phyloP scores from a whole-genome alignment of 148 eudicot genomes.

The Chenopodium berlandieri region DNA sequence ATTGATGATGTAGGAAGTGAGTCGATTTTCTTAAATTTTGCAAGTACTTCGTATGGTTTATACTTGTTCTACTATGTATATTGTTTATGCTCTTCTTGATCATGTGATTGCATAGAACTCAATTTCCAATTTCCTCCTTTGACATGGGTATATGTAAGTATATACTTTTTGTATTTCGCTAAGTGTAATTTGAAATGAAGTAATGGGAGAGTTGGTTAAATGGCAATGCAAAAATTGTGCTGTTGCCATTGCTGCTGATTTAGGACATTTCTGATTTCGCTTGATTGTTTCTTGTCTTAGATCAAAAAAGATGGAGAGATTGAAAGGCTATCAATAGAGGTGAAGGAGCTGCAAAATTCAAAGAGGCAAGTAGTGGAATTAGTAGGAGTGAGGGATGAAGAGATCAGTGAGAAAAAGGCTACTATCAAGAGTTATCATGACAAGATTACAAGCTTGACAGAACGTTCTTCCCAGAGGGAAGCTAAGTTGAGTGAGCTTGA shows the following conservation, averaged over 20 bases:
- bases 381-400: constrained; percentile 67
- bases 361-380: constrained; percentile 81
- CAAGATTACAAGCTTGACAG: constrained; percentile 76
- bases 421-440: constrained; percentile 65
- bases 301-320: constrained; percentile 82
- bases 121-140: background rate
- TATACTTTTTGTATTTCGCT: background rate
- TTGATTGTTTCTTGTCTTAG: constrained; percentile 32
- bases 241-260: background rate
- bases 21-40: background rate
- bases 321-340: constrained; percentile 63
- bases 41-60: background rate
- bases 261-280: background rate
- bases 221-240: background rate
- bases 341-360: constrained; percentile 70
- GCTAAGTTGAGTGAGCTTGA: constrained; percentile 67
- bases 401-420: constrained; percentile 73
- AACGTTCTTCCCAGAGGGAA: constrained; percentile 65
- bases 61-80: background rate
- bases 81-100: background rate
- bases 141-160: background rate
- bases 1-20: background rate
- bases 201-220: background rate
- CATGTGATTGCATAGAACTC: background rate
- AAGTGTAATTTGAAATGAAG: background rate